Percentiles rank a stretch among this genome's conserved stretches.
Evolutionary conservation across 345 rosid species (phyloP).

Genomic region (Euphorbia pulcherrima): DNA sequence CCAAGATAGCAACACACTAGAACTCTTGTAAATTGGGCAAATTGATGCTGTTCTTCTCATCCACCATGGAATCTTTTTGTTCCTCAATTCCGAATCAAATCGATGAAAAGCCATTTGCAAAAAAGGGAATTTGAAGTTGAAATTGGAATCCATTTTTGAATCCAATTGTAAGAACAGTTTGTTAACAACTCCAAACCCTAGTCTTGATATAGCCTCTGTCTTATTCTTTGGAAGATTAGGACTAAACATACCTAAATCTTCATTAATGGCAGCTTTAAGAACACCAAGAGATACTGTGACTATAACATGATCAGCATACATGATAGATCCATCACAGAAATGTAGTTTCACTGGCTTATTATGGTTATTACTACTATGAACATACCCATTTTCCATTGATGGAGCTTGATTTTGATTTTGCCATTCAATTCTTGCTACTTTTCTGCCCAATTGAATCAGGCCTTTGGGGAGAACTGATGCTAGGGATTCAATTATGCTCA

Average conservation of each 20-base stretch:
- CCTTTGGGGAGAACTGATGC: constrained; percentile 76
- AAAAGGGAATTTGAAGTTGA: constrained; percentile 50
- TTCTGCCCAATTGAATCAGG: constrained; percentile 56
- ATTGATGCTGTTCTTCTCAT: constrained; percentile 85
- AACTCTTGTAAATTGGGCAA: constrained; percentile 62
- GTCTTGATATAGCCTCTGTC: constrained; percentile 65
- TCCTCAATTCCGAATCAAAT: constrained; percentile 48
- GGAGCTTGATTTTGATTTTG: constrained; percentile 27
- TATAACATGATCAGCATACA: constrained; percentile 79
- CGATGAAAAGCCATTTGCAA: constrained; percentile 69
- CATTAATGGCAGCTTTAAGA: constrained; percentile 62
- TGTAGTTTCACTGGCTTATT: constrained; percentile 63
- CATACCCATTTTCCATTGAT: constrained; percentile 31
- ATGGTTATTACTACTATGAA: too few relatives aligned
- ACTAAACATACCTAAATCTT: constrained; percentile 54
- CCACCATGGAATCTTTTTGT: constrained; percentile 80
- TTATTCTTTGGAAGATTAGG: constrained; percentile 81
- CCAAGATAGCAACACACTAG: constrained; percentile 78
- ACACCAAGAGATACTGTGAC: constrained; percentile 90
- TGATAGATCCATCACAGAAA: constrained; percentile 72
- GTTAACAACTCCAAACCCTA: constrained; percentile 93
- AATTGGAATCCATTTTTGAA: constrained; percentile 30
- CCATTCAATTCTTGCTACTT: constrained; percentile 72
- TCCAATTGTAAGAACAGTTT: constrained; percentile 67
- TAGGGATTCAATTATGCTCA: constrained; percentile 53